Evolutionary conservation across 805 yeast species (phyloP), one percentile per base, ranked within the genome.

Genomic region (Wickerhamiella lipophila): DNA sequence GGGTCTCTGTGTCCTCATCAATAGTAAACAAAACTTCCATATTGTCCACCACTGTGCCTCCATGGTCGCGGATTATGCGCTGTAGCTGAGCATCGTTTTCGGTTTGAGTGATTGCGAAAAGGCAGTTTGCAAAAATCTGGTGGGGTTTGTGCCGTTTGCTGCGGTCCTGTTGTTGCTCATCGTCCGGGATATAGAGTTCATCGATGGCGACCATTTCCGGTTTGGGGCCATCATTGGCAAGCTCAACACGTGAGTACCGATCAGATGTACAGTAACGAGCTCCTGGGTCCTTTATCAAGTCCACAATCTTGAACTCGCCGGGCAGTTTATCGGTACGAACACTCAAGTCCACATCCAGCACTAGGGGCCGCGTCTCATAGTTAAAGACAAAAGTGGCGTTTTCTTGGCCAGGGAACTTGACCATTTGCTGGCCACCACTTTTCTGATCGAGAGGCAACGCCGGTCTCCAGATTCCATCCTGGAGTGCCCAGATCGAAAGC

Each of bases 331-430:
- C 29, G 12, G 34, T 25, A 9, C 29, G 26, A 21, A 43, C 29
- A 11, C 23, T 25, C 21, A 13, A n/a, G 30, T 19, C 46, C n/a
- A 43, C 22, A 5, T 43, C 40, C n/a, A 43, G 46, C n/a, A 11
- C 22, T 2, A 43, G 25, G 5, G 46, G 46, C 12, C 46, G 39
- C 9, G 46, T 43, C 8, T 44, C 29, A 6, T n/a, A 16, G n/a
- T 5, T 38, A 4, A 9, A 16, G 2, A 44, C 16, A 9, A 34
- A 30, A 2, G 29, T 22, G 2, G 40, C 32, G 13, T 32, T 25
- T 25, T 34, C 41, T 15, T 44, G 27, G 30, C 41, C 40, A n/a
- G 47, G 32, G 22, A 32, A 32, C 22, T 35, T 35, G 23, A 25
- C 41, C n/a, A 23, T 11, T 5, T 30, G 19, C n/a, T 19, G 18